Percentiles rank a stretch among this genome's conserved stretches.
These are phyloP conservation scores for Claviceps fusiformis DNA, from an alignment of 2,329 filamentous ascomycete species.

Conservation along the genomic window DNA sequence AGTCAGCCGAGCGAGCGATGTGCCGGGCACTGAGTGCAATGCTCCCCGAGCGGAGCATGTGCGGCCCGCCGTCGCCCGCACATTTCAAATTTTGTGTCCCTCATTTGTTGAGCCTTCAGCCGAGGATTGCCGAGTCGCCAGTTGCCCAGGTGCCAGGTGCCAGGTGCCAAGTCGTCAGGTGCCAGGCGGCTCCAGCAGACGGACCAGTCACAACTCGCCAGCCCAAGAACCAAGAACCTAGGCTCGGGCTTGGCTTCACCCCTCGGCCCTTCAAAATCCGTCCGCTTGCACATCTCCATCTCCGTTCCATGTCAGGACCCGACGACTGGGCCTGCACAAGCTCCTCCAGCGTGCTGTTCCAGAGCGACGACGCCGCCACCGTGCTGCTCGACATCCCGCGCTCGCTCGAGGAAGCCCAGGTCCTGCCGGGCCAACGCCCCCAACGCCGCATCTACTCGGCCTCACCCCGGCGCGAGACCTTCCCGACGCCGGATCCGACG, in stretches of 20 bases:
- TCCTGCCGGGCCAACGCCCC: slow-evolving; percentile 23
- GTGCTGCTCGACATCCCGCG: slow-evolving; percentile 55
- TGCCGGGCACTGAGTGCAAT: not conserved
- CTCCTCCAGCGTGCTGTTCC: slow-evolving; percentile 20
- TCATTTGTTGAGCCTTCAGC: slow-evolving; percentile 1
- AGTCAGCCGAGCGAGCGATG: no score
- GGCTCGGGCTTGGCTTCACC: no score
- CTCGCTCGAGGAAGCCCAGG: slow-evolving; percentile 55
- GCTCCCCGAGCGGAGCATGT: not conserved
- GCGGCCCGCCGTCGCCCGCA: no score
- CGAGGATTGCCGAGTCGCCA: slow-evolving; percentile 8
- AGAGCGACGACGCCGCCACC: slow-evolving; percentile 26
- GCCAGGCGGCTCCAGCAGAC: no score
- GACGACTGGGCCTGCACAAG: not conserved
- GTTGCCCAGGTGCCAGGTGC: no score
- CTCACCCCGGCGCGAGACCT: slow-evolving; percentile 29
- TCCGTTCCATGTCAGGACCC: not conserved
- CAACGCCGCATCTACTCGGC: slow-evolving; percentile 32
- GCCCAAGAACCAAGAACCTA: no score
- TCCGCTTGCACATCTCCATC: not conserved
- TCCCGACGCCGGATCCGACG: slow-evolving; percentile 36
- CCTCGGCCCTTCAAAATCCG: not conserved
- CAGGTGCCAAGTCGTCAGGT: no score
- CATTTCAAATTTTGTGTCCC: not conserved
- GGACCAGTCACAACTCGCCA: no score